A percentile compares a stretch with the other conserved stretches of the same genome.
These are phyloP conservation scores for Saccharum officinarum DNA, from an alignment of 176 grass and related monocot genomes.

Conservation along the genomic window DNA sequence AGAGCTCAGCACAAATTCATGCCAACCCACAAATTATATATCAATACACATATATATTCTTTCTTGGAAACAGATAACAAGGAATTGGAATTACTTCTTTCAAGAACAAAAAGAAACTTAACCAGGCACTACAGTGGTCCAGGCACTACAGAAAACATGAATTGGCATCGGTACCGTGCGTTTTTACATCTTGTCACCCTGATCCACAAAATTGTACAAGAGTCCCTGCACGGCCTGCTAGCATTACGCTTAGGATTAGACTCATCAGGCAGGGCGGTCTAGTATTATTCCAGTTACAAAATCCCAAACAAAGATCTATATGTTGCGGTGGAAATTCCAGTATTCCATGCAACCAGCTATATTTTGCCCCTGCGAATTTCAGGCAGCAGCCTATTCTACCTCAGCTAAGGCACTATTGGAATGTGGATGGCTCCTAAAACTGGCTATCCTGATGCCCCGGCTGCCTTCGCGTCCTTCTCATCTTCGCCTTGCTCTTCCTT, in stretches of 20 bases:
- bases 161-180: conserved; percentile 6
- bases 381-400: conserved; percentile 56
- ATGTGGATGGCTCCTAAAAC: conserved; percentile 26
- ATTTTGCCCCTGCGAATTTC: conserved; percentile 32
- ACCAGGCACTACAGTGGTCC: background rate
- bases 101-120: background rate
- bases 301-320: conserved; percentile 36
- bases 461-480: conserved; percentile 61
- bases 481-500: conserved; percentile 89
- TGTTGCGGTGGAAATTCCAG: conserved; percentile 21
- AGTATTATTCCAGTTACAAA: conserved; percentile 53
- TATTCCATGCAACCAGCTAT: conserved; percentile 45
- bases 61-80: no score
- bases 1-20: no score
- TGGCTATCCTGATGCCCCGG: conserved; percentile 67
- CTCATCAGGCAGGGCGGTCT: background rate
- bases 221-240: background rate
- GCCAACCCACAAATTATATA: no score
- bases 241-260: background rate
- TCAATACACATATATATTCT: no score
- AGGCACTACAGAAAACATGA: background rate
- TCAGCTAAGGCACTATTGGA: conserved; percentile 16
- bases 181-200: background rate
- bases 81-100: background rate
- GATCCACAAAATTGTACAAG: conserved; percentile 29